A percentile compares a stretch with the other conserved stretches of the same genome.
Evolutionary conservation across 495 filamentous ascomycete species (phyloP).

Genomic region (Penicillium bovifimosum): DNA sequence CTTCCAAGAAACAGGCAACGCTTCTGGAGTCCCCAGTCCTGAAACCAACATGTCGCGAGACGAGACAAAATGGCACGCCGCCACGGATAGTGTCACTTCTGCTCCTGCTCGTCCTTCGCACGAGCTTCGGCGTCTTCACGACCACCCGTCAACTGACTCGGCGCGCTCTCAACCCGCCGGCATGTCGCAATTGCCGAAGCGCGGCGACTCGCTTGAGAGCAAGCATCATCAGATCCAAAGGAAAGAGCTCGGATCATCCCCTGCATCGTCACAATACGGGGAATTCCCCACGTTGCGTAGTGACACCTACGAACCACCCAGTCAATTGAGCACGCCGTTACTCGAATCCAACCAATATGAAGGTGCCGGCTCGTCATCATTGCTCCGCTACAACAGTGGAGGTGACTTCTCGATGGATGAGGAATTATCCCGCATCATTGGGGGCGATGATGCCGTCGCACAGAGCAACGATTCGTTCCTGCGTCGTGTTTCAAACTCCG

Average conservation of each 20-base stretch:
- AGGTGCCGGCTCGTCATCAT: conserved; percentile 53
- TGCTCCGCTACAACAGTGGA: conserved; percentile 66
- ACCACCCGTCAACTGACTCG: conserved; percentile 36
- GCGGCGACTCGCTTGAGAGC: conserved; percentile 53
- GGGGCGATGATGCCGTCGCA: conserved; percentile 52
- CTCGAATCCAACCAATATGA: conserved; percentile 33
- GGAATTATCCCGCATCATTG: conserved; percentile 77
- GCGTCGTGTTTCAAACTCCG: conserved; percentile 83
- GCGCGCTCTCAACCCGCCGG: conserved; percentile 26
- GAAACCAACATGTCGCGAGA: conserved; percentile 29
- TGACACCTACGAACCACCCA: conserved; percentile 39
- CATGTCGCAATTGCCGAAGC: conserved; percentile 42
- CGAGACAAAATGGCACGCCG: conserved; percentile 5
- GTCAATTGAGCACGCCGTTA: conserved; percentile 41
- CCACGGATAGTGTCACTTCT: conserved; percentile 26
- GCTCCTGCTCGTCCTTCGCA: conserved; percentile 33
- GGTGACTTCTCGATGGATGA: conserved; percentile 87
- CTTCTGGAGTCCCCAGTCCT: conserved; percentile 31
- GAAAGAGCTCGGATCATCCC: conserved; percentile 32
- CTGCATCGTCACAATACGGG: conserved; percentile 21
- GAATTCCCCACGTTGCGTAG: conserved; percentile 54
- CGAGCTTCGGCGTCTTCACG: conserved; percentile 36
- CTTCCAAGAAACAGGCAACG: conserved; percentile 28
- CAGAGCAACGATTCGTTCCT: conserved; percentile 60
- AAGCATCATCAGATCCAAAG: conserved; percentile 29